Evolutionary conservation across 1,284 basidiomycete genomes (phyloP).

Genomic region (Amylostereum chailletii): DNA sequence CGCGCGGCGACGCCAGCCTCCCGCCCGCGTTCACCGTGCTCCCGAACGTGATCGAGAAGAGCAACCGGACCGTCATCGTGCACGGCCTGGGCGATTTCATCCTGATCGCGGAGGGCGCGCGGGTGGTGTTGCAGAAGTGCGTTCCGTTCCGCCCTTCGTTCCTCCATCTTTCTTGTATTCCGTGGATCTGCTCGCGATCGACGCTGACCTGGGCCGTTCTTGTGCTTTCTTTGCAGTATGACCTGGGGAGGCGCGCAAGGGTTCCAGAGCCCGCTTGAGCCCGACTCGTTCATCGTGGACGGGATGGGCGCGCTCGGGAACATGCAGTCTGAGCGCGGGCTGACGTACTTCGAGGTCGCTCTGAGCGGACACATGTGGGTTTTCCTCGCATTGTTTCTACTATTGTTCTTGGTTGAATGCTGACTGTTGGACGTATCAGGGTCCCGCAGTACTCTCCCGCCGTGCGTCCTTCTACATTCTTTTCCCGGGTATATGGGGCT

Average conservation of each 20-base stretch:
- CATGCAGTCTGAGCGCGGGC: constrained; percentile 54
- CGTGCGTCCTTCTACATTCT: constrained; percentile 27
- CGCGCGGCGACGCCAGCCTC: constrained; percentile 46
- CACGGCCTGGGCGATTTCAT: constrained; percentile 69
- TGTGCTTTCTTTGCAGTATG: constrained; percentile 1
- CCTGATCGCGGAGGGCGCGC: constrained; percentile 60
- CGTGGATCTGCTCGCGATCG: background rate
- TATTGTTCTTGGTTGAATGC: background rate
- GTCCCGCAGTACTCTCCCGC: constrained; percentile 59
- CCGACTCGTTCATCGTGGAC: constrained; percentile 63
- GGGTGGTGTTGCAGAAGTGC: constrained; percentile 62
- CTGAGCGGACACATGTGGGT: constrained; percentile 66
- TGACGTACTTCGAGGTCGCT: constrained; percentile 57
- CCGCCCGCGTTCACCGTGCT: constrained; percentile 58
- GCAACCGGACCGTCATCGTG: constrained; percentile 54
- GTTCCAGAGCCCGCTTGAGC: constrained; percentile 56
- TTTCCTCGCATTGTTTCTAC: background rate
- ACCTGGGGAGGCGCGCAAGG: constrained; percentile 61
- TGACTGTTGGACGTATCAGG: constrained; percentile 23
- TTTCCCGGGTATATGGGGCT: constrained; percentile 1
- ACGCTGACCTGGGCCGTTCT: constrained; percentile 60
- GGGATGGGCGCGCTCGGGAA: constrained; percentile 59
- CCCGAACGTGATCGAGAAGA: constrained; percentile 71
- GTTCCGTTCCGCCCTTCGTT: constrained; percentile 13
- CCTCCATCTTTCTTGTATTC: background rate